Percentiles rank a stretch among this genome's conserved stretches.
phyloP scores from a whole-genome alignment of 495 filamentous ascomycete genomes.

The Aspergillus nidulans region DNA sequence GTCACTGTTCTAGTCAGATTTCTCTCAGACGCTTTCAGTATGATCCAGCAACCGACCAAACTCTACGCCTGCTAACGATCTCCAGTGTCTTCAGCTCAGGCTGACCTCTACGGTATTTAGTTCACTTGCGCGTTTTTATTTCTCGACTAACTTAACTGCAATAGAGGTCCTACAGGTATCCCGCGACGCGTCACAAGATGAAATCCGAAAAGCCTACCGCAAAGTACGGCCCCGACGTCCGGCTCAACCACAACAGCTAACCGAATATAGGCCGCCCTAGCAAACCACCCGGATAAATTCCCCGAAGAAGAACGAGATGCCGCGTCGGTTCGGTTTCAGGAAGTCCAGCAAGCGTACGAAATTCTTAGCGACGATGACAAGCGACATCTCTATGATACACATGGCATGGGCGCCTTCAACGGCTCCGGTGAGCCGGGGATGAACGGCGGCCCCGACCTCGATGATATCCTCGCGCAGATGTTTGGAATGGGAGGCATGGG shows the following conservation, averaged over 20 bases:
- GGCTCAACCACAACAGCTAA: background rate
- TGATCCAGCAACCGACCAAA: background rate
- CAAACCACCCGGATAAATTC: slow-evolving; percentile 94
- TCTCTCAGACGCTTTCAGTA: background rate
- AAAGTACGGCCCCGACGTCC: slow-evolving; percentile 55
- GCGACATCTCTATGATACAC: slow-evolving; percentile 81
- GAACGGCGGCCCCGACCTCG: slow-evolving; percentile 71
- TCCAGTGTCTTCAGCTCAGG: slow-evolving; percentile 34
- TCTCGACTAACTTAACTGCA: slow-evolving; percentile 7
- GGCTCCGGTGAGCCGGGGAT: slow-evolving; percentile 59
- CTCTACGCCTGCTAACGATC: slow-evolving; percentile 10
- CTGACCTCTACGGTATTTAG: slow-evolving; percentile 46
- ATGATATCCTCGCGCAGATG: slow-evolving; percentile 91
- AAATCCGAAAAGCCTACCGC: slow-evolving; percentile 96
- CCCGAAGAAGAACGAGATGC: slow-evolving; percentile 75
- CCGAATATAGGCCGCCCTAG: slow-evolving; percentile 66
- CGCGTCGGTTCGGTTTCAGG: slow-evolving; percentile 87
- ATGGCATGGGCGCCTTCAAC: slow-evolving; percentile 95
- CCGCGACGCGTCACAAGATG: slow-evolving; percentile 64
- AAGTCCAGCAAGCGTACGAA: slow-evolving; percentile 89
- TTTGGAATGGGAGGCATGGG: slow-evolving; percentile 65
- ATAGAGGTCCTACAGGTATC: slow-evolving; percentile 73
- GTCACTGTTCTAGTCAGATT: background rate
- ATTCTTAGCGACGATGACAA: slow-evolving; percentile 96
- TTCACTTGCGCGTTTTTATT: background rate